Base-by-base conservation (phyloP, 2,329 filamentous ascomycete genomes). In the Parastagonospora nodorum region DNA sequence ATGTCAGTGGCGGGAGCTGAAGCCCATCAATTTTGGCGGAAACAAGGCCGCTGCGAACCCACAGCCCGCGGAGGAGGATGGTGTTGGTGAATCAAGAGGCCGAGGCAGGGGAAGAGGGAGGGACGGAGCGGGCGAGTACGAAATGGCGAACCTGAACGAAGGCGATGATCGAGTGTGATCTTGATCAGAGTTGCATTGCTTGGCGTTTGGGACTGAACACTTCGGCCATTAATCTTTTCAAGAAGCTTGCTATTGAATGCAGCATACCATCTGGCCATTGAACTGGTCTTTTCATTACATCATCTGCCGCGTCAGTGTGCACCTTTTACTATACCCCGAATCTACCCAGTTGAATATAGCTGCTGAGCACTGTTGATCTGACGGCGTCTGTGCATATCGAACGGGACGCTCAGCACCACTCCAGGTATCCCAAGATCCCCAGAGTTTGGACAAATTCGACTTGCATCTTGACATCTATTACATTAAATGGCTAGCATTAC, bases 1-100 rank as follows among this genome's bases (percentile, higher is more conserved):
- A 2, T 97, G 93, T 71, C 90, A 88, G 67, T 95, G 92, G 80
- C 83, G 93, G 53, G 94, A 99, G 75, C 77, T 99, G 48, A 83
- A 86, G 66, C 93, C 94, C 9, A 95, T 97, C 63, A 88, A 84
- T 51, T 97, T 97, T 68, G 91, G 91, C 19, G 19, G 19, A 15
- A 88, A 88, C 2, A 78, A 75, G 7, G 68, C 66, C 11, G 48
- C 60, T 15, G 51, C 58, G 45, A 55, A 68, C 5, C 19, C 19
- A 51, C 59, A 50, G 37, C 48, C 62, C 2, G 43, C 48, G 44
- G 41, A 60, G 19, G 75, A 74, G 40, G 72, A 74, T 29, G 72
- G 68, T 4, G 71, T 63, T 9, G 75, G 75, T 4, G 71, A 73
- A 54, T 66, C 67, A 28, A 72, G 74, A 58, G 75, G 73, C 1